phyloP scores from a whole-genome alignment of 306 rosid genomes.

The Acacia crassicarpa region DNA sequence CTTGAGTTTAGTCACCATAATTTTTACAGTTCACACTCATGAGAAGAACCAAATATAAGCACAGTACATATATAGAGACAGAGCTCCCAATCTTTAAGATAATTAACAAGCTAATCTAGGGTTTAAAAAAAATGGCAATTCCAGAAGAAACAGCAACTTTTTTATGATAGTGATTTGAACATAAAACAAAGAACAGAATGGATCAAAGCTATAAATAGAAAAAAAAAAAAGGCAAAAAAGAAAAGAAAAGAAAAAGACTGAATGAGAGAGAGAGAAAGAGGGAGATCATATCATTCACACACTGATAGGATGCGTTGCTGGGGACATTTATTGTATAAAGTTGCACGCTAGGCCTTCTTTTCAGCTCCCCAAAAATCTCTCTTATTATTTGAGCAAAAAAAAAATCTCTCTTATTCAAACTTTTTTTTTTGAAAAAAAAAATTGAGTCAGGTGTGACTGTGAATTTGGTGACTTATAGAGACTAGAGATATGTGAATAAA shows the following conservation, averaged over 20 bases:
- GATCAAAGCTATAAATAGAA: conserved; percentile 16
- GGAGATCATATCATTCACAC: not conserved
- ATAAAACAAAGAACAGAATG: conserved; percentile 2
- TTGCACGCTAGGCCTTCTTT: conserved; percentile 72
- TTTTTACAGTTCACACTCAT: not conserved
- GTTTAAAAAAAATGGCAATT: not conserved
- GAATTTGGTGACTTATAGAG: conserved; percentile 29
- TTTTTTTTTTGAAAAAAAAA: conserved; percentile 4
- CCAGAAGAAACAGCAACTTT: conserved; percentile 25
- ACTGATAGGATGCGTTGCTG: conserved; percentile 34
- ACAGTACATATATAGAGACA: not conserved
- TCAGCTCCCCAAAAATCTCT: conserved; percentile 53
- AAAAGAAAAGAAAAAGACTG: conserved; percentile 20
- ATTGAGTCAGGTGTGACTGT: conserved; percentile 47
- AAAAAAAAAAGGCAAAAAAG: conserved; percentile 30
- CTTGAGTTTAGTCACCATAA: not conserved
- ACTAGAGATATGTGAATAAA: not conserved
- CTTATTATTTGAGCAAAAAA: too few species aligned
- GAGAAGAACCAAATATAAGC: not conserved
- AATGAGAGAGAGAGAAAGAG: not conserved
- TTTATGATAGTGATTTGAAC: conserved; percentile 26
- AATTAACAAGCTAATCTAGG: not conserved
- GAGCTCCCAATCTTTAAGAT: not conserved
- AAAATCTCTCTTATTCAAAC: conserved; percentile 35
- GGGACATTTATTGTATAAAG: conserved; percentile 78